A percentile compares a stretch with the other conserved stretches of the same genome.
Evolutionary conservation across 257 asterid species (phyloP).

Genomic region (Buddleja alternifolia): DNA sequence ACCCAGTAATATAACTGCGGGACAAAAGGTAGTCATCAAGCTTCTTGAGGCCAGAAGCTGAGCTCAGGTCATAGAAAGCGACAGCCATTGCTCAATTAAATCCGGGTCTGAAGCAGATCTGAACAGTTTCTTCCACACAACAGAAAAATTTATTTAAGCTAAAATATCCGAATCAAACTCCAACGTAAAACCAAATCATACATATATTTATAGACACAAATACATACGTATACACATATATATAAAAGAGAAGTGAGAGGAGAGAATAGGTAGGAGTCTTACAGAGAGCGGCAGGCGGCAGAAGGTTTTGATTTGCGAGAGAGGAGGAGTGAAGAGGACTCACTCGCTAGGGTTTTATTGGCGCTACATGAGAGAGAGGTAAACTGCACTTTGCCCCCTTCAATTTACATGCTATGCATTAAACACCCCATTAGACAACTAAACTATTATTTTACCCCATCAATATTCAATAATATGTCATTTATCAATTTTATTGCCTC

Average conservation of each 20-base stretch:
- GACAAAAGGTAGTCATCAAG: constrained; percentile 86
- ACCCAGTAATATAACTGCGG: constrained; percentile 93
- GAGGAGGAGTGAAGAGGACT: too few relatives aligned
- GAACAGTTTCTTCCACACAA: neutral
- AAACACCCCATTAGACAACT: too few relatives aligned
- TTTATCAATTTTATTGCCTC: too few relatives aligned
- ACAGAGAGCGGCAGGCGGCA: constrained; percentile 27
- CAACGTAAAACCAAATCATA: neutral
- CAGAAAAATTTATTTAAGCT: neutral
- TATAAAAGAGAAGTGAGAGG: neutral
- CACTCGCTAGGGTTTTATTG: constrained; percentile 6
- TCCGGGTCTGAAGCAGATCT: constrained; percentile 15
- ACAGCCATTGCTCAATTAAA: constrained; percentile 59
- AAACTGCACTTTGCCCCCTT: too few relatives aligned
- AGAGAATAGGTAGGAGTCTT: constrained; percentile 3
- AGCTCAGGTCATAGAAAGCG: constrained; percentile 50
- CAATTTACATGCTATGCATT: too few relatives aligned
- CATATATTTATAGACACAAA: neutral
- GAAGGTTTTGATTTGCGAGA: neutral
- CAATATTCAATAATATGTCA: too few relatives aligned
- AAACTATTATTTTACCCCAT: too few relatives aligned
- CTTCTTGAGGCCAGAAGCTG: constrained; percentile 76
- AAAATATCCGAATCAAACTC: neutral
- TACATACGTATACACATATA: neutral
- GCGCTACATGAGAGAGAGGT: neutral